phyloP scores from a whole-genome alignment of 768 basidiomycete genomes.

The Tricholoma flavovirens region DNA sequence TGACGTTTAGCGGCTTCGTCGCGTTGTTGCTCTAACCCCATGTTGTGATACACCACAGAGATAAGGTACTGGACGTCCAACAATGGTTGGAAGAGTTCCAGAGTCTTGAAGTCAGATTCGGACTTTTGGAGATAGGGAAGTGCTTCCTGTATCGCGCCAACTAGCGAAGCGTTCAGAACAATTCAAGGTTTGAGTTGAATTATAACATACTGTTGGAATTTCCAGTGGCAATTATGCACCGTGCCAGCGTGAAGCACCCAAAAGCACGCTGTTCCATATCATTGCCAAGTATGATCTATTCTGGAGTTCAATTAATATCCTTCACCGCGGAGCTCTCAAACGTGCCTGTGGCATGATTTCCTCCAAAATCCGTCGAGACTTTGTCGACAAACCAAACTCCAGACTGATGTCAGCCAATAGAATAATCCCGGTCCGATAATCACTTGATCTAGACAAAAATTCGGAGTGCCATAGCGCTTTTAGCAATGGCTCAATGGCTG shows the following conservation, averaged over 20 bases:
- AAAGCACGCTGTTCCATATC: constrained; percentile 75
- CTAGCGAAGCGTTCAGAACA: constrained; percentile 16
- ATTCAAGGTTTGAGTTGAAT: neutral
- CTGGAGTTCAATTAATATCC: neutral
- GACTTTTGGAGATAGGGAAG: constrained; percentile 56
- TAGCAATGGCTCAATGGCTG: constrained; percentile 60
- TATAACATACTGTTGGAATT: constrained; percentile 36
- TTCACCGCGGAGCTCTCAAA: neutral
- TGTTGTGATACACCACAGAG: constrained; percentile 67
- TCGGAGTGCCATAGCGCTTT: constrained; percentile 76
- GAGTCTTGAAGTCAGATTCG: constrained; percentile 54
- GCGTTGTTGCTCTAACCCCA: constrained; percentile 49
- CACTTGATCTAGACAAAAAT: constrained; percentile 60
- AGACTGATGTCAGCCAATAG: constrained; percentile 74
- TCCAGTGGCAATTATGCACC: constrained; percentile 64
- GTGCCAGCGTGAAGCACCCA: constrained; percentile 66
- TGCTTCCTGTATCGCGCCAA: constrained; percentile 45
- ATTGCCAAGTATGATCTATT: constrained; percentile 61
- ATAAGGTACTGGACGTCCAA: constrained; percentile 70
- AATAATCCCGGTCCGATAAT: constrained; percentile 65
- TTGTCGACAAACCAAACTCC: constrained; percentile 70
- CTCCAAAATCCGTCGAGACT: constrained; percentile 59
- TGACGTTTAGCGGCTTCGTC: constrained; percentile 50
- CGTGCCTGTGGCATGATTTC: constrained; percentile 79
- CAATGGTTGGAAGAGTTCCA: constrained; percentile 55